phyloP scores from a whole-genome alignment of 2,329 filamentous ascomycete species.

The Penicillium hordei region DNA sequence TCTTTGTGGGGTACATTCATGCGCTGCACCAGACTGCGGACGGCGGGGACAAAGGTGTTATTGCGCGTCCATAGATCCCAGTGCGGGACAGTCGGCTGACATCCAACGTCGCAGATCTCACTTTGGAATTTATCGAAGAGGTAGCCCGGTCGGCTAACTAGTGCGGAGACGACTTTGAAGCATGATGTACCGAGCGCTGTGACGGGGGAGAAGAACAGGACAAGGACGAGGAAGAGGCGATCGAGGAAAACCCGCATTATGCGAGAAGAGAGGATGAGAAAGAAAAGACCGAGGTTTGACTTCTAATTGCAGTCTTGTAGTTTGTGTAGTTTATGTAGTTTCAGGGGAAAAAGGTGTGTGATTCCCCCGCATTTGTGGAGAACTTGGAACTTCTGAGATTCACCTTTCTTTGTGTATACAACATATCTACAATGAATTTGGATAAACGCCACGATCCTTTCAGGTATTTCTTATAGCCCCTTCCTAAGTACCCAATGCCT shows the following conservation, averaged over 20 bases:
- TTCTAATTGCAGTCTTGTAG: background rate
- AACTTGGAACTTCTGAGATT: background rate
- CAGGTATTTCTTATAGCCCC: background rate
- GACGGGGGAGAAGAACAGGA: constrained; percentile 18
- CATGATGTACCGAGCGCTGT: constrained; percentile 62
- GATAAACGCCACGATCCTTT: background rate
- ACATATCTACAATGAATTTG: background rate
- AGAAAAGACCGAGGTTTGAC: constrained; percentile 6
- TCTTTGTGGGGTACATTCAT: constrained; percentile 33
- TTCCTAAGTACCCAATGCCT: background rate
- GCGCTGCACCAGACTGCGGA: constrained; percentile 34
- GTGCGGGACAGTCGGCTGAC: constrained; percentile 36
- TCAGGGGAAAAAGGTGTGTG: background rate
- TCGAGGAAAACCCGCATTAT: constrained; percentile 25
- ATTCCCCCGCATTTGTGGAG: constrained; percentile 12
- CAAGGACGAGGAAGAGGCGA: constrained; percentile 21
- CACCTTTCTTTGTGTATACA: no score
- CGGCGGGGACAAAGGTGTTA: constrained; percentile 37
- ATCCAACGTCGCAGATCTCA: constrained; percentile 36
- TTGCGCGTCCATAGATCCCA: constrained; percentile 42
- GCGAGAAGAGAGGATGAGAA: constrained; percentile 13
- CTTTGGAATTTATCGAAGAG: constrained; percentile 36
- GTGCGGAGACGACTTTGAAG: constrained; percentile 79
- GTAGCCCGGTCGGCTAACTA: constrained; percentile 32
- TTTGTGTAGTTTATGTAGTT: background rate